phyloP scores from a whole-genome alignment of 2,329 filamentous ascomycete species.

The Trichoderma aggressivum region DNA sequence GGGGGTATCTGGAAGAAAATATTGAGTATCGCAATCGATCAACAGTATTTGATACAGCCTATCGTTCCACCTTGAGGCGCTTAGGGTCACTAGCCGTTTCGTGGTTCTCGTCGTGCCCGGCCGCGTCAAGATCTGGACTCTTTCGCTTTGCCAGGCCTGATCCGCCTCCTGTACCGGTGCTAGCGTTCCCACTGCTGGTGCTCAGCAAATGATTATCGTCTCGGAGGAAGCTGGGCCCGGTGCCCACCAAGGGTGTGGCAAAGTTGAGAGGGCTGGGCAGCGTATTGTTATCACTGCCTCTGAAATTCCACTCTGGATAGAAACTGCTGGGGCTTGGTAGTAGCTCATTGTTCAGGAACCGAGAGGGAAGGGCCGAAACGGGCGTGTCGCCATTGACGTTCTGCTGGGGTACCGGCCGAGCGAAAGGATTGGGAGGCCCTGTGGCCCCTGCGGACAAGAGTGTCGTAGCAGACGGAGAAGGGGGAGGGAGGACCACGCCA shows the following conservation, averaged over 20 bases:
- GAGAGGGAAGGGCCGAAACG: slow-evolving; percentile 87
- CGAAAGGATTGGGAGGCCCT: slow-evolving; percentile 93
- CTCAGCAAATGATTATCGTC: slow-evolving; percentile 43
- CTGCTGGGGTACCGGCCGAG: slow-evolving; percentile 74
- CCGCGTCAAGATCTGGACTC: slow-evolving; percentile 49
- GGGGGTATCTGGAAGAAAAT: slow-evolving; percentile 16
- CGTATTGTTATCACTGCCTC: slow-evolving; percentile 72
- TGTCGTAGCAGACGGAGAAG: slow-evolving; percentile 82
- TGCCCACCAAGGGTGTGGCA: slow-evolving; percentile 70
- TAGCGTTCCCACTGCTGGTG: slow-evolving; percentile 21
- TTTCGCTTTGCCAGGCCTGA: slow-evolving; percentile 47
- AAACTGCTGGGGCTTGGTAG: slow-evolving; percentile 89
- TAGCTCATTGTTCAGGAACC: slow-evolving; percentile 84
- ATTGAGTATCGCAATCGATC: slow-evolving; percentile 8
- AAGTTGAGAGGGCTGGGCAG: slow-evolving; percentile 91
- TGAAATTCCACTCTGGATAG: slow-evolving; percentile 85
- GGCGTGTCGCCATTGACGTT: slow-evolving; percentile 62
- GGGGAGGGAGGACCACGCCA: slow-evolving; percentile 80
- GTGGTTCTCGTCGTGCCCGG: slow-evolving; percentile 39
- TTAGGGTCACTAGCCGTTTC: slow-evolving; percentile 49
- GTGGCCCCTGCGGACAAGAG: slow-evolving; percentile 86
- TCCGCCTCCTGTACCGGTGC: slow-evolving; percentile 20
- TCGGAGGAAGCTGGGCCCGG: slow-evolving; percentile 60
- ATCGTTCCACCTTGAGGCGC: slow-evolving; percentile 50
- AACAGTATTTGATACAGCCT: neutral